phyloP scores from a whole-genome alignment of 106 monocot species.

The Phalaenopsis aphrodite region DNA sequence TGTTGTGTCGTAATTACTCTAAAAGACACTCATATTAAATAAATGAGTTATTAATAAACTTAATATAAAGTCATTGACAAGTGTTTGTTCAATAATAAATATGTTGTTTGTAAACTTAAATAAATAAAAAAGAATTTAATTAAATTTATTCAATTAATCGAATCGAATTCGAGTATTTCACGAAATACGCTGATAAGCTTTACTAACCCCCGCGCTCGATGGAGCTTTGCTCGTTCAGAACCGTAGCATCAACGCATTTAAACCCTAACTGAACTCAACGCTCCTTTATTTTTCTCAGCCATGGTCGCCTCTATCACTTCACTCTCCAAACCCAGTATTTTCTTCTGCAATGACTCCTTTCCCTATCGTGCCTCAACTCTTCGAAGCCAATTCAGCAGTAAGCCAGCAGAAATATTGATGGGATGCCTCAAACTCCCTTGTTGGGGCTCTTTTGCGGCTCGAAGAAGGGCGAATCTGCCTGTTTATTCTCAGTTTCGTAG shows the following conservation, averaged over 20 bases:
- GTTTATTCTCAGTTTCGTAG: conserved; percentile 17
- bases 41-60: too few relatives aligned
- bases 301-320: conserved; percentile 11
- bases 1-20: too few relatives aligned
- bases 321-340: conserved; percentile 7
- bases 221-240: too few relatives aligned
- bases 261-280: background rate
- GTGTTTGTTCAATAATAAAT: too few relatives aligned
- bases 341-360: conserved; percentile 20
- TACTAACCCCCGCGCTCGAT: too few relatives aligned
- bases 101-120: too few relatives aligned
- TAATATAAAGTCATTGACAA: too few relatives aligned
- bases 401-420: background rate
- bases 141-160: too few relatives aligned
- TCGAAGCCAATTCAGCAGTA: background rate
- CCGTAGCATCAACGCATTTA: background rate
- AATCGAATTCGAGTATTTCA: too few relatives aligned
- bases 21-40: too few relatives aligned
- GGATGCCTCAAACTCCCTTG: conserved; percentile 18
- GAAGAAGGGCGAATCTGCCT: background rate
- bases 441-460: background rate
- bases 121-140: too few relatives aligned
- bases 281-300: background rate
- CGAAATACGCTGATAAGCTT: too few relatives aligned
- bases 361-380: background rate